Evolutionary conservation across 257 asterid genomes (phyloP).

Genomic region (Leonotis leonurus): DNA sequence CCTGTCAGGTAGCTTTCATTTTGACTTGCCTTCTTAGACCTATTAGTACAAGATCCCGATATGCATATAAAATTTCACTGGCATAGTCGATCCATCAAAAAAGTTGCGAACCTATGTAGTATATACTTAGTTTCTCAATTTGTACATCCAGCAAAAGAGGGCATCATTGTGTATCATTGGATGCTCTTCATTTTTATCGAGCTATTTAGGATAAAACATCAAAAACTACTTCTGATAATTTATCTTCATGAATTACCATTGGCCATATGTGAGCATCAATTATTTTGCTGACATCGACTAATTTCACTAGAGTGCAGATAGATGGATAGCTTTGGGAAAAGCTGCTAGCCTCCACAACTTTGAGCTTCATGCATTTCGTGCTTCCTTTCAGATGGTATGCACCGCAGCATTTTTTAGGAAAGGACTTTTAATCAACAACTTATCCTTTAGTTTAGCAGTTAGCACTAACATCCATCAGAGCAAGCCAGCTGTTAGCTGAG

Average conservation of each 20-base stretch:
- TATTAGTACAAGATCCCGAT: background rate
- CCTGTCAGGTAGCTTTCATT: slow-evolving; percentile 68
- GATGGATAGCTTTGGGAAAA: slow-evolving; percentile 71
- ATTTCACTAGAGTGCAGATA: slow-evolving; percentile 66
- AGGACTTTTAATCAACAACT: background rate
- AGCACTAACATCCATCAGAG: background rate
- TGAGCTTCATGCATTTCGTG: slow-evolving; percentile 86
- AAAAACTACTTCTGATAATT: background rate
- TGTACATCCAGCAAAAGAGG: background rate
- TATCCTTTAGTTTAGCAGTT: background rate
- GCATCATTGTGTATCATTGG: background rate
- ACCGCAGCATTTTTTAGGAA: background rate
- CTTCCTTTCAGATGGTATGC: slow-evolving; percentile 84
- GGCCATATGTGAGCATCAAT: background rate
- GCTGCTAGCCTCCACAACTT: slow-evolving; percentile 66
- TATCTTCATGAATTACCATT: background rate
- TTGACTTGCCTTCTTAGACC: background rate
- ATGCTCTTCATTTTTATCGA: background rate
- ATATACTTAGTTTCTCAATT: background rate
- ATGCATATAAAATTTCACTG: background rate
- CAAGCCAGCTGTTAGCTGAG: slow-evolving; percentile 1
- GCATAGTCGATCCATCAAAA: background rate
- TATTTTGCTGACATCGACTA: slow-evolving; percentile 12
- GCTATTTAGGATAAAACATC: background rate
- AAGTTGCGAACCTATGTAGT: background rate